phyloP scores from a whole-genome alignment of 2,329 filamentous ascomycete species.

The Phialophora verrucosa region DNA sequence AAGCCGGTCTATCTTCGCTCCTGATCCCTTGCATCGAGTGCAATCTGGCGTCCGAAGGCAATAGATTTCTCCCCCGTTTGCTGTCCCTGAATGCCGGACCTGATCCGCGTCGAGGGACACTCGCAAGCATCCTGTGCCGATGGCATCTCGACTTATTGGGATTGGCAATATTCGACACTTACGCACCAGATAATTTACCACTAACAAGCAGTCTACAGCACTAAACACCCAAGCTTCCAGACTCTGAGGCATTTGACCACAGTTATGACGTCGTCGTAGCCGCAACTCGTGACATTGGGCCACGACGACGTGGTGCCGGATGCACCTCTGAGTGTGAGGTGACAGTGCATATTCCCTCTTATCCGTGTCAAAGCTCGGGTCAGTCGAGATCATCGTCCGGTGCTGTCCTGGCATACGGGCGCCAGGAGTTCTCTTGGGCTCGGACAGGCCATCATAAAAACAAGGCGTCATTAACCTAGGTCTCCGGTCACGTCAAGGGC shows the following conservation, averaged over 20 bases:
- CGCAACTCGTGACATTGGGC: not conserved
- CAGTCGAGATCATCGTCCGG: too few relatives aligned
- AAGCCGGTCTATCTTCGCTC: not conserved
- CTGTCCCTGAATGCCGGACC: not conserved
- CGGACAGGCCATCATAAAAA: not conserved
- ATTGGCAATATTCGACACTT: not conserved
- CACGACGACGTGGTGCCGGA: too few relatives aligned
- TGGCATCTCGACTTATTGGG: not conserved
- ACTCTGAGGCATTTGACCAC: not conserved
- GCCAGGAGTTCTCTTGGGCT: not conserved
- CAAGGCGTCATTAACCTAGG: not conserved
- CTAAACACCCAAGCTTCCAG: not conserved
- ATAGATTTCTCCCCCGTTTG: not conserved
- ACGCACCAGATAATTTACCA: not conserved
- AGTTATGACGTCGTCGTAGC: not conserved
- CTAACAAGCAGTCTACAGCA: not conserved
- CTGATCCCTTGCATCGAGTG: not conserved
- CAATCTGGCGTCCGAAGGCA: not conserved
- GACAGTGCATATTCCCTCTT: too few relatives aligned
- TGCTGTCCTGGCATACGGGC: too few relatives aligned
- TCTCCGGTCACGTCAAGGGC: not conserved
- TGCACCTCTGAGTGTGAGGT: too few relatives aligned
- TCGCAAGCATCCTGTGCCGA: not conserved
- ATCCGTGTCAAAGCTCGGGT: too few relatives aligned
- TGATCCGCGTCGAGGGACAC: not conserved